phyloP scores from a whole-genome alignment of 768 basidiomycete species.

The Hygrophorus russula region DNA sequence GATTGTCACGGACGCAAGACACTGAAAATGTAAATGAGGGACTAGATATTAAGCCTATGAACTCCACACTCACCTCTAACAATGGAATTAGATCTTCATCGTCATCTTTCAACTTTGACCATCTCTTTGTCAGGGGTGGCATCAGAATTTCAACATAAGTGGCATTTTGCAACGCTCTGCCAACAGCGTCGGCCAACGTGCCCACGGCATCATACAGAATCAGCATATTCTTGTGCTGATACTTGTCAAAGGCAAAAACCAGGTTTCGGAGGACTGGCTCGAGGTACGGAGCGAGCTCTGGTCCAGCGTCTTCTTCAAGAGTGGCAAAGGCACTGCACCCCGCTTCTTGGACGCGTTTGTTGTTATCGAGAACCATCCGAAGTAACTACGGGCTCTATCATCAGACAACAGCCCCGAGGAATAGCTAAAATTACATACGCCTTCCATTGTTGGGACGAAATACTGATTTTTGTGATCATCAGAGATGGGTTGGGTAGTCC shows the following conservation, averaged over 20 bases:
- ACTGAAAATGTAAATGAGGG: conserved; percentile 35
- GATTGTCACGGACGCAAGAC: conserved; percentile 94
- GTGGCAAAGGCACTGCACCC: conserved; percentile 99
- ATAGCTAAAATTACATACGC: conserved; percentile 35
- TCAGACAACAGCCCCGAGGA: not conserved
- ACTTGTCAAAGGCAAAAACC: conserved; percentile 93
- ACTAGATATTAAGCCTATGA: not conserved
- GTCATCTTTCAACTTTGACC: conserved; percentile 84
- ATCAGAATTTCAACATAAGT: conserved; percentile 89
- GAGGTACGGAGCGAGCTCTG: conserved; percentile 83
- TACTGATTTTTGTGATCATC: conserved; percentile 83
- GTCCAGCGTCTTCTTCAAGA: conserved; percentile 92
- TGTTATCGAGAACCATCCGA: conserved; percentile 94
- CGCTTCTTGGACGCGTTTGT: conserved; percentile 98
- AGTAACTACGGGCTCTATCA: conserved; percentile 53
- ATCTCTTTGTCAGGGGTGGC: conserved; percentile 85
- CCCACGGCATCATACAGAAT: conserved; percentile 99
- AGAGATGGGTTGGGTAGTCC: conserved; percentile 80
- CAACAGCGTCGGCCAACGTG: conserved; percentile 94
- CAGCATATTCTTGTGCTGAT: conserved; percentile 98
- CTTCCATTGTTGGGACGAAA: conserved; percentile 98
- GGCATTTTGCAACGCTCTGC: conserved; percentile 74
- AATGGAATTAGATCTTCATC: conserved; percentile 91
- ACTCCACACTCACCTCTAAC: conserved; percentile 59
- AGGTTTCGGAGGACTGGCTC: conserved; percentile 92